A percentile compares a stretch with the other conserved stretches of the same genome.
Evolutionary conservation across 2,329 filamentous ascomycete genomes (phyloP).

Genomic region (Claviceps maximensis): DNA sequence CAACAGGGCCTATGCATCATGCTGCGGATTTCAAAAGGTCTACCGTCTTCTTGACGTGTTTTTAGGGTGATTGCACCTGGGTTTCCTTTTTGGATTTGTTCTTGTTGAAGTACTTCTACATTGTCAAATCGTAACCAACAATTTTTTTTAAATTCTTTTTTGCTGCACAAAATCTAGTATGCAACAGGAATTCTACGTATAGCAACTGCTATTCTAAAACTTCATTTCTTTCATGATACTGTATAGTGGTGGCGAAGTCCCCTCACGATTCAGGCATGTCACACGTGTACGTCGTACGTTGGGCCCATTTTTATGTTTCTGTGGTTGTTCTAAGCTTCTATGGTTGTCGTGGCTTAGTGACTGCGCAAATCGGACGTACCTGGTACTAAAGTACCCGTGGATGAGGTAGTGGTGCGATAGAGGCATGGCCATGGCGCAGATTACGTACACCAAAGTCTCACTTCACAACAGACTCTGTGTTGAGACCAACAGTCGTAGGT

Average conservation of each 20-base stretch:
- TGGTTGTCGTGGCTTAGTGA: background rate
- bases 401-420: background rate
- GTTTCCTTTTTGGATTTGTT: no score
- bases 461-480: background rate
- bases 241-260: no score
- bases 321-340: background rate
- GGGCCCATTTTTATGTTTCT: background rate
- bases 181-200: no score
- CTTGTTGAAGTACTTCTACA: no score
- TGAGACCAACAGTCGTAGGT: background rate
- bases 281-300: no score
- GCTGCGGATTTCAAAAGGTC: background rate
- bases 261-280: no score
- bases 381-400: background rate
- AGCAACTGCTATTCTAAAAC: no score
- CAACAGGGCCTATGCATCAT: background rate
- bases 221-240: no score
- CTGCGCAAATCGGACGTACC: background rate
- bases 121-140: no score
- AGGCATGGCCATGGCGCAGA: background rate
- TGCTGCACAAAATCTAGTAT: no score
- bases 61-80: background rate
- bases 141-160: no score
- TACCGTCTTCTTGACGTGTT: background rate
- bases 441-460: background rate